These are phyloP conservation scores for Gymnopus androsaceus DNA, from an alignment of 1,284 basidiomycete species.

Conservation along the genomic window DNA sequence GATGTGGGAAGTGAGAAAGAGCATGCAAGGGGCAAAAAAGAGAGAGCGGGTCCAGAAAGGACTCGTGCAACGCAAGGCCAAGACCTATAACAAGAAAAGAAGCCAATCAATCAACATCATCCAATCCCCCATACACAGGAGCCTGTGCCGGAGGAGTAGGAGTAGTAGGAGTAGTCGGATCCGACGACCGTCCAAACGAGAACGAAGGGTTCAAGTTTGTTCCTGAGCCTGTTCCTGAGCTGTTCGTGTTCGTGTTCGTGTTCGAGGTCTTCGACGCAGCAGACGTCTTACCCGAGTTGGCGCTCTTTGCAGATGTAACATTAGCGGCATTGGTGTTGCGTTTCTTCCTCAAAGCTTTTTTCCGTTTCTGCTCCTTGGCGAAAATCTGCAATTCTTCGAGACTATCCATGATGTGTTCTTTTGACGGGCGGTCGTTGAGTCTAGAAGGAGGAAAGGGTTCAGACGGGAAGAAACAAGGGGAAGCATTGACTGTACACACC, in stretches of 20 bases:
- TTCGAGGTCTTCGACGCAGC: background rate
- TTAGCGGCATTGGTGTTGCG: too few relatives aligned
- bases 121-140: constrained; percentile 25
- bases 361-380: constrained; percentile 50
- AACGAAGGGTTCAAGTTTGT: constrained; percentile 6
- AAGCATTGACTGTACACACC: background rate
- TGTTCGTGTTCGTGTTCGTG: background rate
- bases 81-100: too few relatives aligned
- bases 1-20: too few relatives aligned
- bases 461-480: background rate
- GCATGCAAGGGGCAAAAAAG: too few relatives aligned
- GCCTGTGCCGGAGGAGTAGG: constrained; percentile 1
- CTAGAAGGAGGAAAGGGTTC: background rate
- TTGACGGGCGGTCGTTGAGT: constrained; percentile 54
- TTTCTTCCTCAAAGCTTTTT: constrained; percentile 22
- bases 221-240: background rate
- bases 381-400: constrained; percentile 50
- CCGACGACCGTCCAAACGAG: background rate
- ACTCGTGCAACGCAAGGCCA: too few relatives aligned
- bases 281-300: constrained; percentile 22
- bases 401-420: constrained; percentile 51
- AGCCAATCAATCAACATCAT: constrained; percentile 36
- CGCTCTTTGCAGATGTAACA: too few relatives aligned
- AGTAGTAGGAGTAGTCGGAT: too few relatives aligned
- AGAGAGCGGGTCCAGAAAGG: too few relatives aligned